Conservation (phyloP, 352 stramenopile species). For the Pythium vanterpoolii region DNA sequence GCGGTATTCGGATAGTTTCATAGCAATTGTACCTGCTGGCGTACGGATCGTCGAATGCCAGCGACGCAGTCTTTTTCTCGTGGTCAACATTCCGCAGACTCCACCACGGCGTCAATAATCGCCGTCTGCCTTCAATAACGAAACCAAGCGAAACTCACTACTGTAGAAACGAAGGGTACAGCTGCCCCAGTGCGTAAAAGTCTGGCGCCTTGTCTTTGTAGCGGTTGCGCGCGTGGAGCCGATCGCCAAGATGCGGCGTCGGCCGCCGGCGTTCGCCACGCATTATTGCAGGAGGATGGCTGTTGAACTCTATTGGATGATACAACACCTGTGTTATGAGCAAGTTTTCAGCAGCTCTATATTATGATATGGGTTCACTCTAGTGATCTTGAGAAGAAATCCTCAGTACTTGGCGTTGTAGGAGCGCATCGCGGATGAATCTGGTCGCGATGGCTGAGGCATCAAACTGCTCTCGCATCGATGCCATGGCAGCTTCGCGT, state of each 20-base stretch:
- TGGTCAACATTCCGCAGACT: conserved; percentile 69
- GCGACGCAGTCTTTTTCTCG: conserved; percentile 43
- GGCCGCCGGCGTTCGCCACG: conserved; percentile 40
- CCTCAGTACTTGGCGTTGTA: conserved; percentile 11
- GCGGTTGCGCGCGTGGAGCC: conserved; percentile 67
- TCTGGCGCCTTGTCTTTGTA: conserved; percentile 67
- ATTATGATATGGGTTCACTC: conserved; percentile 11
- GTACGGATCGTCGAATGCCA: conserved; percentile 77
- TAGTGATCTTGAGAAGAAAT: conserved; percentile 9
- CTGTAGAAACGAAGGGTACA: conserved; percentile 54
- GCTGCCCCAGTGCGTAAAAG: conserved; percentile 69
- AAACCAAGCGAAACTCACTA: conserved; percentile 45
- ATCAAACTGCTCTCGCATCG: conserved; percentile 59
- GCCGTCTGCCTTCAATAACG: neutral
- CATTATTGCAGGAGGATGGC: conserved; percentile 7
- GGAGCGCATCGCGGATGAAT: conserved; percentile 31
- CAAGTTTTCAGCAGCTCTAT: neutral
- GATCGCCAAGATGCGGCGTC: conserved; percentile 59
- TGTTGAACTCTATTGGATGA: too few species aligned
- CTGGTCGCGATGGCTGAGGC: conserved; percentile 36
- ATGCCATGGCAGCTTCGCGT: conserved; percentile 73
- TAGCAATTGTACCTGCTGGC: conserved; percentile 48
- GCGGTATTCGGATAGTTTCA: neutral
- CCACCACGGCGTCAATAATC: neutral
- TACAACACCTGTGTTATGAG: neutral